Percentiles rank a stretch among this genome's conserved stretches.
Conservation (phyloP, 192 early-diverging fungal species). For the Gryganskiella cystojenkinii region DNA sequence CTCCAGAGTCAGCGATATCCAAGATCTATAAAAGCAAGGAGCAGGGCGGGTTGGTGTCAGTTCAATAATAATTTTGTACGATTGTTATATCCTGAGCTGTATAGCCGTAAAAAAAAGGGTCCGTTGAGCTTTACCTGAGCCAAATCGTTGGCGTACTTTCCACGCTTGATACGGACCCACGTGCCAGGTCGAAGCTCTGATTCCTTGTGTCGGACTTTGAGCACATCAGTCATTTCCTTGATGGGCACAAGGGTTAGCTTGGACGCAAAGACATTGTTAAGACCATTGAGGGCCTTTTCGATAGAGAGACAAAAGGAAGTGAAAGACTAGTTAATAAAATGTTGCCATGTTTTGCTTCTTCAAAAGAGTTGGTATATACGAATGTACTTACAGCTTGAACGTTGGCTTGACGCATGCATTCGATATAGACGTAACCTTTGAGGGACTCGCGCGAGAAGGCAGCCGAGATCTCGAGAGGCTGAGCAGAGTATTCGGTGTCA, state of each 20-base stretch:
- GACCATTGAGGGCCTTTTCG: conserved; percentile 71
- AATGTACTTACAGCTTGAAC: conserved; percentile 74
- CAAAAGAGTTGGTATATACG: too few relatives aligned
- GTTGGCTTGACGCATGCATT: conserved; percentile 81
- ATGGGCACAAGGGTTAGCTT: conserved; percentile 87
- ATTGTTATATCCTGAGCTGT: background rate
- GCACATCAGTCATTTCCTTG: conserved; percentile 90
- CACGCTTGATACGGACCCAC: conserved; percentile 93
- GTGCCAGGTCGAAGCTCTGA: conserved; percentile 70
- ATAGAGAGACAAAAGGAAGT: background rate
- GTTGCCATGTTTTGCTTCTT: background rate
- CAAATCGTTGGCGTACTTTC: conserved; percentile 94
- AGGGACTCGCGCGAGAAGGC: conserved; percentile 86
- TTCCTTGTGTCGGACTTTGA: conserved; percentile 77
- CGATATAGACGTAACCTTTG: conserved; percentile 93
- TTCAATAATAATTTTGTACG: background rate
- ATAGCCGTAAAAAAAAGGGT: background rate
- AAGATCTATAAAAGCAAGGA: conserved; percentile 52
- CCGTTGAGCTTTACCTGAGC: conserved; percentile 71
- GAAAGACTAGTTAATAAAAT: background rate
- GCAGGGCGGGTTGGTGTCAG: too few relatives aligned
- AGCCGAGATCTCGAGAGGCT: conserved; percentile 80
- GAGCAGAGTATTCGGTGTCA: conserved; percentile 69
- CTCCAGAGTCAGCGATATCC: conserved; percentile 73
- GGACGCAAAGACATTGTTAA: conserved; percentile 78